phyloP scores from a whole-genome alignment of 805 yeast species.

The Barnettozyma californica region DNA sequence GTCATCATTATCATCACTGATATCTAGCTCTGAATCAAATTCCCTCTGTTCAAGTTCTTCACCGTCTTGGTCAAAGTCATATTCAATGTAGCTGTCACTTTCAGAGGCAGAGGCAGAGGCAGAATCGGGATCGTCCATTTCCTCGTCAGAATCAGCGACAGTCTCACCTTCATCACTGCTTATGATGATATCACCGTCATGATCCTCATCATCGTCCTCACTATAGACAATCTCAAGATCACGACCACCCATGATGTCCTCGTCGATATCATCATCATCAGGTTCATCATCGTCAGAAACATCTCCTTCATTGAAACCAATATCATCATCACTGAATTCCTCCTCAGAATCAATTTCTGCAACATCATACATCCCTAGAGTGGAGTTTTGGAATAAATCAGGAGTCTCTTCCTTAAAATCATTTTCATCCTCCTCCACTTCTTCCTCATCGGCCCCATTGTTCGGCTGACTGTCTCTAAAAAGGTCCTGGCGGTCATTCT shows the following conservation, averaged over 20 bases:
- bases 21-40: constrained; percentile 11
- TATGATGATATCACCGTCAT: constrained; percentile 27
- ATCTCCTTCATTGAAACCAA: constrained; percentile 40
- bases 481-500: constrained; percentile 49
- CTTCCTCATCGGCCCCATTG: constrained; percentile 49
- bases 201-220: constrained; percentile 31
- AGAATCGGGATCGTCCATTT: constrained; percentile 8
- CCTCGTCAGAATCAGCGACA: constrained; percentile 17
- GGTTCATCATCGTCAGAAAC: constrained; percentile 28
- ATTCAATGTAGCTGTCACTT: constrained; percentile 10
- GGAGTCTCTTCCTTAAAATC: constrained; percentile 67
- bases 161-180: constrained; percentile 26
- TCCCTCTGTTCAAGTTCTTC: constrained; percentile 21
- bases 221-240: constrained; percentile 28
- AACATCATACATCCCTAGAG: constrained; percentile 90
- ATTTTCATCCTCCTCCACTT: constrained; percentile 49
- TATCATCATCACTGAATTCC: constrained; percentile 50
- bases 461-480: constrained; percentile 41
- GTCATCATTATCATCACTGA: constrained; percentile 6
- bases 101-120: constrained; percentile 10
- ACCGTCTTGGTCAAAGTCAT: constrained; percentile 16
- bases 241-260: constrained; percentile 15
- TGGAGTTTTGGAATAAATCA: constrained; percentile 79
- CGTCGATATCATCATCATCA: constrained; percentile 27
- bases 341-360: constrained; percentile 64